Base-by-base conservation (phyloP, 192 early-diverging fungal genomes). In the Rhizophagus sp. region DNA sequence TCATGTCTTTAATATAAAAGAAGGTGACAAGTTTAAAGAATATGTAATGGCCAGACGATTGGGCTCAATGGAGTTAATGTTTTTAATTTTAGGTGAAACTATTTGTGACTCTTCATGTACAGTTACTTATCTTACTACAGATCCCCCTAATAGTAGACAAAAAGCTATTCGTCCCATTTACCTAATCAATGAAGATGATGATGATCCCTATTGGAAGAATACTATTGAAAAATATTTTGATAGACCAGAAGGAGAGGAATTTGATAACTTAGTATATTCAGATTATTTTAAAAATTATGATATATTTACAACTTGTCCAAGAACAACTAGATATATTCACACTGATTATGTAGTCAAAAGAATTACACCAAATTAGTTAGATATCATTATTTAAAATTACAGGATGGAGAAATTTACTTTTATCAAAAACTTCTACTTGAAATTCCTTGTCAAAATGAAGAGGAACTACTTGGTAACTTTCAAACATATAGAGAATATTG, bases 201-300 rank as follows among this genome's bases (percentile, higher is more conserved):
- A 74, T 74, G n/a, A n/a, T n/a, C n/a, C n/a, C n/a, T n/a, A n/a
- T n/a, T n/a, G 15, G 24, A 61, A 27, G 15, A 24, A 74, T 61
- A 1, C 3, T 2, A 74, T 74, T 61, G 50, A 61, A 62, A 74
- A 61, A 74, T 74, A 74, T 61, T 61, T 74, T 15, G 7, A 11
- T 11, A 24, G n/a, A 2, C 50, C 52, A 22, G 10, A 19, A 24
- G 33, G 17, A 22, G 15, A 36, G 6, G 50, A 7, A 24, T 62
- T 74, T 33, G 2, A 9, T 27, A 61, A 52, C n/a, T 12, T 74
- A 44, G 62, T 27, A 7, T 74, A 74, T 19, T 7, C 22, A n/a
- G 8, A 39, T 12, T 75, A 75, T 19, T 62, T 62, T 33, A 6
- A 75, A 62, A 57, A 57, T 0, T 75, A 75, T 62, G 15, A 30